Base-by-base conservation (phyloP, 164 flowering plant genomes). In the Pachysandra terminalis region DNA sequence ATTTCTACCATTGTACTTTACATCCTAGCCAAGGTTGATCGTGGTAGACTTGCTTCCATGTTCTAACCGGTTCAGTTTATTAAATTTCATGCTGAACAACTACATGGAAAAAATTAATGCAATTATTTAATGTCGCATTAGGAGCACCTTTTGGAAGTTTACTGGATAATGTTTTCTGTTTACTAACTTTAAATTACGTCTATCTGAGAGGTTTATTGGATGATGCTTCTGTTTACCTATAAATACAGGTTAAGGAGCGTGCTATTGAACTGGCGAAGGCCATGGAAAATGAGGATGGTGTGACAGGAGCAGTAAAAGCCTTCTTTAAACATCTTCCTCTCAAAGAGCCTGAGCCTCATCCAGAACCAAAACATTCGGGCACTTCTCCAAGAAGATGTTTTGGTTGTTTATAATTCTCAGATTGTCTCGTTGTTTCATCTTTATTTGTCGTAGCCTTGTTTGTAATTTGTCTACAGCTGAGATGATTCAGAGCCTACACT, bases 251-350 rank as follows among this genome's bases (percentile, higher is more conserved):
- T 48, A 95, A 91, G 78, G 81, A 85, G 69, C 80, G 81, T 51
- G 97, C 97, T 1, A 73, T 87, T 65, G 88, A 87, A 57, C 84
- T 95, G 59, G 90, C 99, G 14, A 81, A 82, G 70, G 92, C 86
- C 19, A 92, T 90, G 97, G 86, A 90, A 74, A 76, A 86, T 19
- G 99, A 95, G 81, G 99, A 95, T 78, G 99, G 99, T 23, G 97
- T 88, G 48, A 61, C 85, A 9, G 99, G 99, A 77, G 97, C 97
- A 10, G 99, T 95, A 48, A 90, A 80, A 77, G 99, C 97, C n/a
- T 95, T 95, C 72, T 79, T 86, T 28, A 90, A 89, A 72, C 99
- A 95, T 28, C 89, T 87, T 73, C 96, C 99, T 28, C 73, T 71
- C 13, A 78, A 74, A 59, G 86, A 75, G 70, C 58, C 78, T 8